phyloP scores from a whole-genome alignment of 352 stramenopile species.

The Globisporangium mamillatum region DNA sequence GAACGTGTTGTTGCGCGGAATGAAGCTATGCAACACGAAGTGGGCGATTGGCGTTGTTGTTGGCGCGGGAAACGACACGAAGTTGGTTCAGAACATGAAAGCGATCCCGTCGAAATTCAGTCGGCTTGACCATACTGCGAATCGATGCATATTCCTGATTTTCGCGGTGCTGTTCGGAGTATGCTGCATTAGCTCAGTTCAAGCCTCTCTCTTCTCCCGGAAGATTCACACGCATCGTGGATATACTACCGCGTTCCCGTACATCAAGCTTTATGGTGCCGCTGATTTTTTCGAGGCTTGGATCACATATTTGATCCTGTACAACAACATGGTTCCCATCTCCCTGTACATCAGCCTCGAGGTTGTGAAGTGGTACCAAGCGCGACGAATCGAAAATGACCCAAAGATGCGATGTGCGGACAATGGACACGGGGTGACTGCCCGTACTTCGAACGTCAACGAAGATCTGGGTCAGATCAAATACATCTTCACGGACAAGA shows the following conservation, averaged over 20 bases:
- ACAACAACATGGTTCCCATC: constrained; percentile 94
- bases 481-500: constrained; percentile 99
- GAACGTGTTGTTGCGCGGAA: constrained; percentile 76
- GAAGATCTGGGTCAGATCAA: constrained; percentile 97
- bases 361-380: constrained; percentile 95
- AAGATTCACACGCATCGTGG: constrained; percentile 28
- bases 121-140: constrained; percentile 69
- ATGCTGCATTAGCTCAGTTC: constrained; percentile 66
- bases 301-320: constrained; percentile 83
- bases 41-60: constrained; percentile 81
- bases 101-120: constrained; percentile 85
- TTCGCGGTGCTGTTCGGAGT: constrained; percentile 73
- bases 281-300: constrained; percentile 57
- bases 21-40: constrained; percentile 85
- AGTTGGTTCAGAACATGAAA: constrained; percentile 86
- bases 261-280: constrained; percentile 29
- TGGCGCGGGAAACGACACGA: constrained; percentile 73
- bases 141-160: constrained; percentile 83
- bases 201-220: constrained; percentile 41
- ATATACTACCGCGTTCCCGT: constrained; percentile 26
- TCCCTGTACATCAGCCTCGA: constrained; percentile 98
- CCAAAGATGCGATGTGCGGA: constrained; percentile 53
- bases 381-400: constrained; percentile 89
- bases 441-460: constrained; percentile 92
- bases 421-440: constrained; percentile 69